phyloP scores from a whole-genome alignment of 768 basidiomycete genomes.

The Lentinula lateritia region DNA sequence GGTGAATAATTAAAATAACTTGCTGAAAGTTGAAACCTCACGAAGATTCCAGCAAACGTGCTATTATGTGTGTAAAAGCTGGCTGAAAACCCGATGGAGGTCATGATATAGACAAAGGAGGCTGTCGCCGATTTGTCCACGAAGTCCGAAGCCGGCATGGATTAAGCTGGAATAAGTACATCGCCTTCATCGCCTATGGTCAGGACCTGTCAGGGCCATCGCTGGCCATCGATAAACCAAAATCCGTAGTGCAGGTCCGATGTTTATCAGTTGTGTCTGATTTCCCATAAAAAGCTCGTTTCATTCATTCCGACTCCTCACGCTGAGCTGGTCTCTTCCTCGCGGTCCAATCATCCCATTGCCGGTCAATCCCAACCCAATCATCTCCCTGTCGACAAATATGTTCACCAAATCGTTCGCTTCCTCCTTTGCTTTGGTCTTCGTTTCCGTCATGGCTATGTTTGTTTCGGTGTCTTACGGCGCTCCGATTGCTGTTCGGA shows the following conservation, averaged over 20 bases:
- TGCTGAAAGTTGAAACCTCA: no score
- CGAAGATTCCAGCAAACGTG: no score
- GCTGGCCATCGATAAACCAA: not conserved
- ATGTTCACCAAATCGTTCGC: not conserved
- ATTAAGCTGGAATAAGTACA: no score
- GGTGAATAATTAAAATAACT: no score
- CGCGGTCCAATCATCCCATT: not conserved
- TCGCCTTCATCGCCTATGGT: no score
- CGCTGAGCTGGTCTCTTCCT: constrained; percentile 4
- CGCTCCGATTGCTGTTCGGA: not conserved
- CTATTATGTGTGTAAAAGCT: no score
- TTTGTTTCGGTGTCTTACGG: not conserved
- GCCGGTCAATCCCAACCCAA: not conserved
- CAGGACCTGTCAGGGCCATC: not conserved
- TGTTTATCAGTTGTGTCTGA: not conserved
- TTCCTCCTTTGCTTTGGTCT: not conserved
- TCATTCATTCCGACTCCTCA: not conserved
- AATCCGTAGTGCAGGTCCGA: not conserved
- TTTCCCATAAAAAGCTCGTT: not conserved
- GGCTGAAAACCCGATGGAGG: no score
- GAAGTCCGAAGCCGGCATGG: no score
- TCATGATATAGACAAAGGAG: no score
- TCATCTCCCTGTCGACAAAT: not conserved
- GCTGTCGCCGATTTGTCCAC: no score
- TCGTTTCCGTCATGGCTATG: not conserved